Conservation (phyloP, 78 protist genomes). For the Tieghemostelium lacteum region DNA sequence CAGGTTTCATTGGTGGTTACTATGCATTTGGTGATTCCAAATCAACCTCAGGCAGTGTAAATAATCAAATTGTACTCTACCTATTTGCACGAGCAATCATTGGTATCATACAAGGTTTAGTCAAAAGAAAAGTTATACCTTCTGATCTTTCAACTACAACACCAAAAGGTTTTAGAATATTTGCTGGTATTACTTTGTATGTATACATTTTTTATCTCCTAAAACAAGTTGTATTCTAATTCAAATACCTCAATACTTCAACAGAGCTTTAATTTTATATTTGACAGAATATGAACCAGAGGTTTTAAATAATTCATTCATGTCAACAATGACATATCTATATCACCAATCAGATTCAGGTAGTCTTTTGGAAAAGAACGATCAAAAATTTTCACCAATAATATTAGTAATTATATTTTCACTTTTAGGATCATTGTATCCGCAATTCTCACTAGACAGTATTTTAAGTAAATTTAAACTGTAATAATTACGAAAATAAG, state of each 20-base stretch:
- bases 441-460: slow-evolving; percentile 20
- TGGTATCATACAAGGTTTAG: slow-evolving; percentile 56
- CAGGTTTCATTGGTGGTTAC: slow-evolving; percentile 86
- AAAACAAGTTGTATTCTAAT: neutral
- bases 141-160: slow-evolving; percentile 38
- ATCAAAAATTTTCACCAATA: slow-evolving; percentile 52
- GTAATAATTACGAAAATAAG: no score
- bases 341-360: slow-evolving; percentile 82
- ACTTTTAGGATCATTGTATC: slow-evolving; percentile 17
- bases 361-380: slow-evolving; percentile 43
- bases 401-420: slow-evolving; percentile 30
- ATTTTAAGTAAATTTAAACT: slow-evolving; percentile 44
- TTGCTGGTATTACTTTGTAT: slow-evolving; percentile 80
- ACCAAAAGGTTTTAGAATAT: slow-evolving; percentile 81
- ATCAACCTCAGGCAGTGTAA: slow-evolving; percentile 74
- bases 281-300: slow-evolving; percentile 85
- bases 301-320: slow-evolving; percentile 51
- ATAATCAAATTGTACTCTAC: slow-evolving; percentile 80
- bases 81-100: slow-evolving; percentile 72
- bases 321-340: slow-evolving; percentile 73
- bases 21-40: slow-evolving; percentile 76
- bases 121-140: slow-evolving; percentile 58
- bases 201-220: neutral
- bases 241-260: neutral
- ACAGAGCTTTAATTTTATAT: slow-evolving; percentile 81